Evolutionary conservation across 306 rosid species (phyloP).

Genomic region (Cucurbita ficifolia): DNA sequence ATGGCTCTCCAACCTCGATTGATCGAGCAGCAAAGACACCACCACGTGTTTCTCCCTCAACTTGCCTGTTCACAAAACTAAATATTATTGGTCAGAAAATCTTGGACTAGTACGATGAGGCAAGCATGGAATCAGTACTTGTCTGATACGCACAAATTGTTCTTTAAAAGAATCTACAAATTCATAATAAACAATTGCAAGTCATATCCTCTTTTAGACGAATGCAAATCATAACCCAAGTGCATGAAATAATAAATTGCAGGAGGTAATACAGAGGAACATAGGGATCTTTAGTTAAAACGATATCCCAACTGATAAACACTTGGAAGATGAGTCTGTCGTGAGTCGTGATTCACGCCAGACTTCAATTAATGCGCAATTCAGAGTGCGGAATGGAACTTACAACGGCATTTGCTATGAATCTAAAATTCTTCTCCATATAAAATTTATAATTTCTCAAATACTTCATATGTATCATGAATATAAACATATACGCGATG

Average conservation of each 20-base stretch:
- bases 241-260: neutral
- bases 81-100: neutral
- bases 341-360: neutral
- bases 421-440: neutral
- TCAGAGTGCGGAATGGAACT: neutral
- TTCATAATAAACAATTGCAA: neutral
- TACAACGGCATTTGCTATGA: neutral
- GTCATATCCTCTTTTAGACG: neutral
- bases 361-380: neutral
- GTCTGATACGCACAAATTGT: neutral
- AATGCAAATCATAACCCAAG: neutral
- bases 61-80: conserved; percentile 49
- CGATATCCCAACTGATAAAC: neutral
- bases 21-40: conserved; percentile 77
- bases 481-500: neutral
- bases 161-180: neutral
- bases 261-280: neutral
- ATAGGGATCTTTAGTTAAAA: neutral
- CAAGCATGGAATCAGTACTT: neutral
- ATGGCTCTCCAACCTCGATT: conserved; percentile 61
- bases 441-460: neutral
- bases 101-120: neutral
- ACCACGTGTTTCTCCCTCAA: conserved; percentile 78
- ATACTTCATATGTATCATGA: neutral
- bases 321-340: neutral